phyloP scores from a whole-genome alignment of 2,329 filamentous ascomycete genomes.

The Cladosporium sp. region DNA sequence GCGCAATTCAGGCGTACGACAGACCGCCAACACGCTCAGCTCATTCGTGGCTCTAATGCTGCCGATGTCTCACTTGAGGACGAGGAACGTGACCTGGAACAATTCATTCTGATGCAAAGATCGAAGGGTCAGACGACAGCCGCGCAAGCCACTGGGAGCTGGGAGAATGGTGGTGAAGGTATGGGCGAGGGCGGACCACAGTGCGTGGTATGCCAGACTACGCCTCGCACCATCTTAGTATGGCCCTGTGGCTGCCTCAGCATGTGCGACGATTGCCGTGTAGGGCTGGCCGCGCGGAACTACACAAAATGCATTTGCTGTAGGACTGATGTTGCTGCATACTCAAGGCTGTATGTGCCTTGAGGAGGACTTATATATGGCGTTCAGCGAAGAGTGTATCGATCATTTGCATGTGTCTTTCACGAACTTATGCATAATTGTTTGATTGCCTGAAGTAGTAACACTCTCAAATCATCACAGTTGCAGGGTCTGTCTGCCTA shows the following conservation, averaged over 20 bases:
- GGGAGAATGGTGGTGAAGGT: constrained; percentile 68
- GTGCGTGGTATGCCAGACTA: constrained; percentile 88
- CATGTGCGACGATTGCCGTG: constrained; percentile 89
- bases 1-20: constrained; percentile 67
- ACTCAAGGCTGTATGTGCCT: constrained; percentile 87
- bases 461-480: too few relatives aligned
- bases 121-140: constrained; percentile 40
- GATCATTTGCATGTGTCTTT: too few relatives aligned
- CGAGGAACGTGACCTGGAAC: constrained; percentile 56
- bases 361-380: constrained; percentile 26
- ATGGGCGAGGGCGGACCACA: constrained; percentile 72
- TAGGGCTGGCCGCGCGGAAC: constrained; percentile 93
- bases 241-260: constrained; percentile 96
- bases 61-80: constrained; percentile 41
- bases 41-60: constrained; percentile 51
- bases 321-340: constrained; percentile 79
- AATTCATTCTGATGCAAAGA: constrained; percentile 54
- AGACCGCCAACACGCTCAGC: constrained; percentile 64
- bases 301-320: constrained; percentile 97
- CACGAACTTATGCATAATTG: too few relatives aligned
- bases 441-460: too few relatives aligned
- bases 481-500: too few relatives aligned
- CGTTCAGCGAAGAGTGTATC: not conserved
- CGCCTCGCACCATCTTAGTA: constrained; percentile 81
- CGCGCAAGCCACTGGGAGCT: constrained; percentile 37